Conservation (phyloP, 805 yeast genomes). For the Pichia californica region DNA sequence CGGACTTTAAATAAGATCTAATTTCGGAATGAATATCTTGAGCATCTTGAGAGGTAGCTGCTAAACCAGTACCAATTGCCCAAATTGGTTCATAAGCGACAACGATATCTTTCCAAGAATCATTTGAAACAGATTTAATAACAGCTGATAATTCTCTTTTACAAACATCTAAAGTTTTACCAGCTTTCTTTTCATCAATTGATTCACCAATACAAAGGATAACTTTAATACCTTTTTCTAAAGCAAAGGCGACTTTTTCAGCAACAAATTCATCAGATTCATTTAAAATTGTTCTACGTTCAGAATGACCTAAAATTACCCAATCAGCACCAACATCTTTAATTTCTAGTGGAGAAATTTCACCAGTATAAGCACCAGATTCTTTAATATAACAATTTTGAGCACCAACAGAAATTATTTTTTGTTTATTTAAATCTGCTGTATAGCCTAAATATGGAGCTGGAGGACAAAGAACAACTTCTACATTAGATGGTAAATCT, state of each 20-base stretch:
- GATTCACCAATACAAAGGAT: slow-evolving; percentile 98
- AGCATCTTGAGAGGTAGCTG: slow-evolving; percentile 98
- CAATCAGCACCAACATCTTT: slow-evolving; percentile 89
- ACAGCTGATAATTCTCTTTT: slow-evolving; percentile 89
- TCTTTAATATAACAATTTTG: slow-evolving; percentile 86
- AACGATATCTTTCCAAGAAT: slow-evolving; percentile 88
- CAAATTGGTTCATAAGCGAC: slow-evolving; percentile 99
- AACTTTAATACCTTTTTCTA: slow-evolving; percentile 83
- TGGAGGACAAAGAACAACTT: slow-evolving; percentile 96
- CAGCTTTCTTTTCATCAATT: slow-evolving; percentile 87
- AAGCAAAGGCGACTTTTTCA: slow-evolving; percentile 88
- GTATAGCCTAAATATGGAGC: slow-evolving; percentile 85
- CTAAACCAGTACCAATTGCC: slow-evolving; percentile 99
- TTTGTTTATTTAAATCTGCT: slow-evolving; percentile 56
- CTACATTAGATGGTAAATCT: slow-evolving; percentile 67
- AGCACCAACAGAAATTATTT: slow-evolving; percentile 76
- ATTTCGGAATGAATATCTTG: slow-evolving; percentile 88
- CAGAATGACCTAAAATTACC: slow-evolving; percentile 97
- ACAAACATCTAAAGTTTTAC: slow-evolving; percentile 78
- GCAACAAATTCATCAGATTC: slow-evolving; percentile 91
- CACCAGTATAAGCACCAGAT: slow-evolving; percentile 98
- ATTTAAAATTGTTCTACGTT: slow-evolving; percentile 90
- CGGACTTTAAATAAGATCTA: slow-evolving; percentile 72
- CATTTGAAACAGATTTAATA: slow-evolving; percentile 48
- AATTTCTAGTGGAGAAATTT: slow-evolving; percentile 80